Base-by-base conservation (phyloP, 1,139 yeast genomes). In the Arxiozyma heterogenica region DNA sequence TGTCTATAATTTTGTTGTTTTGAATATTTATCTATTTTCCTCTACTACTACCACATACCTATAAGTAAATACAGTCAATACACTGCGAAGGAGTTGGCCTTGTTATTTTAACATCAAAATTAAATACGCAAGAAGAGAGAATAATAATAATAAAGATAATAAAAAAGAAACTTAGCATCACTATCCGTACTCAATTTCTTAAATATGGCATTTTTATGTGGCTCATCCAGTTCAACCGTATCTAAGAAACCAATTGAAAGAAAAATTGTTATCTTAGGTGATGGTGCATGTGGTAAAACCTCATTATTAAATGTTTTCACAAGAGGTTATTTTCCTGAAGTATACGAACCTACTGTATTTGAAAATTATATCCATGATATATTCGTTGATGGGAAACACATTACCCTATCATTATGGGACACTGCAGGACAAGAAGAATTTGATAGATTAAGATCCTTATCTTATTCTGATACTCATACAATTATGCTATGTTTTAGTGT, bases 401-500 rank as follows among this genome's bases (percentile, higher is more conserved):
- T 93, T 64, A 95, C 91, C 66, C 75, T 93, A 58, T 89, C 97
- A 30, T 76, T 93, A 55, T 93, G 98, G 98, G 98, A 93, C 69
- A 93, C 98, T 6, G 98, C 98, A 4, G 98, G 98, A 7, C 98
- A 93, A 75, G 98, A 93, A 73, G 98, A 93, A 73, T 93, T 91
- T 66, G 98, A 93, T 70, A 78, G 97, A 58, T 76, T 91, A 67
- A 80, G 98, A 67, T 86, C 96, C 1, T 75, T 91, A 59, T 85
- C 95, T 45, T 93, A 93, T 70, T 84, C 94, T 22, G 98, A 93
- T 69, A 93, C 98, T 6, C 97, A 93, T 71, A 89, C 96, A 63
- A 91, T 93, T 63, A 91, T 93, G 94, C 79, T 93, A 56, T 93
- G 98, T 74, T 93, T 93, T 69, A 83, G 95, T 42, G 91, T 93